Base-by-base conservation (phyloP, 75 land plant species). In the Picea glauca region DNA sequence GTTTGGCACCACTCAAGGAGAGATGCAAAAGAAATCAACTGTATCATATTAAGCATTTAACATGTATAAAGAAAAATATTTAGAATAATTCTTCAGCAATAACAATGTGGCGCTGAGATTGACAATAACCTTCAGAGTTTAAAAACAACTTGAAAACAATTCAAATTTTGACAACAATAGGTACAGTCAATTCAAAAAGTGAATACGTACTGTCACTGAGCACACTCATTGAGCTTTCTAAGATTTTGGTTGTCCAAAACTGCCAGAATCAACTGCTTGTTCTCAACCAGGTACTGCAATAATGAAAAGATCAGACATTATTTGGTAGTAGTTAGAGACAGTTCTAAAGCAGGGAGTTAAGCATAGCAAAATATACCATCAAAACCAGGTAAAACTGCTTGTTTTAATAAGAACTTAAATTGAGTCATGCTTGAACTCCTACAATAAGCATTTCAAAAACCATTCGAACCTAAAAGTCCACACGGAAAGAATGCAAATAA, bases 231-330 rank as follows among this genome's bases (percentile, higher is more conserved):
- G 60, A 88, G 77, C 74, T 94, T 94, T 38, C 98, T 96, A 1
- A 89, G 81, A 68, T 93, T 94, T 76, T 94, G 98, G 81, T 93
- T 94, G 61, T 94, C 98, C 64, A 94, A 84, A 82, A 94, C 93
- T 66, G 93, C 93, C 84, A 94, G 83, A 70, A 94, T 94, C 72
- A 94, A 76, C 74, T 92, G 91, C 83, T 93, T 94, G 87, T 94
- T 94, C 74, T 94, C 98, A 83, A 93, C 98, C 85, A 94, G 77
- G 77, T 89, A 94, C 98, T 94, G 93, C 87, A 90, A 46, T 72
- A 65, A 26, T 23, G 43, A 43, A 72, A 57, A 62, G 23, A 76
- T 30, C 18, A 13, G 6, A 76, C 67, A 76, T 7, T 60, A 46
- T 11, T 20, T 21, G 21, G 0, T 20, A 46, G 17, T 74, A 40